phyloP scores from a whole-genome alignment of 768 basidiomycete genomes.

The Termitomyces heimii region DNA sequence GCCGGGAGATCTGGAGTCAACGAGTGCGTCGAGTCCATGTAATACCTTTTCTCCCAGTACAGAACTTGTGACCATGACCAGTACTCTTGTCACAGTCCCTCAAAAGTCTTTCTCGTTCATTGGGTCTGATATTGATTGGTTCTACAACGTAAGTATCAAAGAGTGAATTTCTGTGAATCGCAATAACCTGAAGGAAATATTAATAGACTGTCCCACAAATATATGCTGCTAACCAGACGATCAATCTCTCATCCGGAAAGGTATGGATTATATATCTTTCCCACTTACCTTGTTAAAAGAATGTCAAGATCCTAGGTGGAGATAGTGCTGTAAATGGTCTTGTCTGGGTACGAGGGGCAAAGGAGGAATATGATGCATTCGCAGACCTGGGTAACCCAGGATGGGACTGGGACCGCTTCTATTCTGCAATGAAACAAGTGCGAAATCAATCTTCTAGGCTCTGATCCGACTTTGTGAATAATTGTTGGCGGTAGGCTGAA shows the following conservation, averaged over 20 bases:
- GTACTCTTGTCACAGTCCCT: conserved; percentile 22
- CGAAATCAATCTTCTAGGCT: neutral
- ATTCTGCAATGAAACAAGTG: conserved; percentile 26
- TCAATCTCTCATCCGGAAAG: conserved; percentile 24
- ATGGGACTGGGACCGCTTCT: conserved; percentile 33
- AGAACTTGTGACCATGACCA: neutral
- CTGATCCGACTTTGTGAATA: neutral
- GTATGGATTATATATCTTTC: conserved; percentile 4
- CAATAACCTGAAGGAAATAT: neutral
- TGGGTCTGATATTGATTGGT: conserved; percentile 22
- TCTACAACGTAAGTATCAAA: conserved; percentile 15
- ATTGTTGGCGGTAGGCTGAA: conserved; percentile 18
- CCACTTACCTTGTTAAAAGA: neutral
- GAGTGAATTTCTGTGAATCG: neutral
- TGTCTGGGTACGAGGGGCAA: conserved; percentile 26
- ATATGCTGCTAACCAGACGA: conserved; percentile 16
- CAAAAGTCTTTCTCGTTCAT: conserved; percentile 21
- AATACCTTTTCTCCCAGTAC: neutral
- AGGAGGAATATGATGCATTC: conserved; percentile 25
- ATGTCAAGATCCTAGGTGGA: conserved; percentile 27
- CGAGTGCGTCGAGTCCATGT: neutral
- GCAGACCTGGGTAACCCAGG: conserved; percentile 19
- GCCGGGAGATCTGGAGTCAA: neutral
- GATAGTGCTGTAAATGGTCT: conserved; percentile 29
- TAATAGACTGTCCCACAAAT: conserved; percentile 15